Base-by-base conservation (phyloP, 768 basidiomycete species). In the Suillus subalutaceus region DNA sequence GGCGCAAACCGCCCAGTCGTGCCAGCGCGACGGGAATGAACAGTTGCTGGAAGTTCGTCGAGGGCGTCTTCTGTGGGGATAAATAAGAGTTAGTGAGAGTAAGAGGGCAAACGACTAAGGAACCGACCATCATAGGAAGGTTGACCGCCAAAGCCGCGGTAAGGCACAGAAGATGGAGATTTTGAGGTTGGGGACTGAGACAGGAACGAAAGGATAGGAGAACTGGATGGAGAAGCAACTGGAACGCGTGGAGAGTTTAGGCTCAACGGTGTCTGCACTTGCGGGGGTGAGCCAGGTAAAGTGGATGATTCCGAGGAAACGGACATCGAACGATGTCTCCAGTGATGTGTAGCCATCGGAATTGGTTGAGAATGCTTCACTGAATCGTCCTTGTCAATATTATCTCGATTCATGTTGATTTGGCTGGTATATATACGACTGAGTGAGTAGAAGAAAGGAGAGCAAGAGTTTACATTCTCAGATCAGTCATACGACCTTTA, bases 121-220 rank as follows among this genome's bases (percentile, higher is more conserved):
- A 4, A 77, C 71, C 46, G 52, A 91, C 91, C 90, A 83, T 92
- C 90, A 65, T 85, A 81, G 18, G 90, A 82, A 26, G 87, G 84
- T 8, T 84, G 73, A 10, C 85, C 79, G 1, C 85, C 81, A 68
- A 80, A 79, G 4, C 75, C 74, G 5, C 86, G 85, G 80, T 89
- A 89, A 26, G 90, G 89, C 72, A 89, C 88, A 9, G 87, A 86
- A 4, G 81, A 75, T 16, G 80, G 77, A 0, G 81, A 70, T 70
- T 86, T 88, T 16, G 87, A 56, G 4, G 46, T 79, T 12, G 90
- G 87, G 3, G 88, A 86, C 69, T 89, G 87, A 60, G 75, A 75
- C 50, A 92, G 74, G 76, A 90, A 89, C 74, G 90, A 88, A 60
- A 93, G 77, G 63, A 92, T 89, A 56, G 92, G 92, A 4, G 91